Evolutionary conservation across 257 asterid species (phyloP), one percentile per base, ranked within the genome.

Genomic region (Anisodus acutangulus): DNA sequence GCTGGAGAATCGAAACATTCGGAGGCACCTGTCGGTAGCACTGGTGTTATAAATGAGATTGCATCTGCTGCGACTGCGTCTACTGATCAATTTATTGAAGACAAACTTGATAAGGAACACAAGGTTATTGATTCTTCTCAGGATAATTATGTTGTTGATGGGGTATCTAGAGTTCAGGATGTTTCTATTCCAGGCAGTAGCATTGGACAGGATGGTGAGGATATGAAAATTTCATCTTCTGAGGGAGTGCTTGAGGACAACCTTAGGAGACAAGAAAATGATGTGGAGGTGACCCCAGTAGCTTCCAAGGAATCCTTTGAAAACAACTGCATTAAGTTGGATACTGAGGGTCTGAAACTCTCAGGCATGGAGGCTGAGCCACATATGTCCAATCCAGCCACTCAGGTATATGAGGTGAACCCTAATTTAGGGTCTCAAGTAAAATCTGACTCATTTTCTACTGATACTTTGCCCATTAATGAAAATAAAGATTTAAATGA

Each of bases 341-440:
- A 84, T 60, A 74, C 78, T 53, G 87, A 84, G 83, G 51, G 47
- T 68, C 49, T 84, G 78, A 82, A 88, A 84, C 86, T 80, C 83
- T 45, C 74, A 54, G 85, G 83, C 85, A 84, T 78, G 86, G 89
- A 82, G 78, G 86, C 87, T 51, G 83, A 60, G 70, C 67, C 59
- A 84, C 78, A 83, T 57, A 79, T 86, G 76, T 82, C 89, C 84
- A 39, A 72, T 66, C 63, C 88, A 79, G 83, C 85, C 82, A 81
- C 84, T 83, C 89, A 88, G 91, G 89, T 86, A 87, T 82, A 79
- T 85, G 91, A 88, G 85, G 85, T 86, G 84, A 85, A 87, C 88
- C 45, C 85, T 80, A 88, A 80, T 83, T 83, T 86, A 86, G 91
- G 89, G 91, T 88, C 82, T 84, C 88, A 86, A 87, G 89, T 88